Conservation (phyloP, 331 rosid genomes). For the Quercus tomentella region DNA sequence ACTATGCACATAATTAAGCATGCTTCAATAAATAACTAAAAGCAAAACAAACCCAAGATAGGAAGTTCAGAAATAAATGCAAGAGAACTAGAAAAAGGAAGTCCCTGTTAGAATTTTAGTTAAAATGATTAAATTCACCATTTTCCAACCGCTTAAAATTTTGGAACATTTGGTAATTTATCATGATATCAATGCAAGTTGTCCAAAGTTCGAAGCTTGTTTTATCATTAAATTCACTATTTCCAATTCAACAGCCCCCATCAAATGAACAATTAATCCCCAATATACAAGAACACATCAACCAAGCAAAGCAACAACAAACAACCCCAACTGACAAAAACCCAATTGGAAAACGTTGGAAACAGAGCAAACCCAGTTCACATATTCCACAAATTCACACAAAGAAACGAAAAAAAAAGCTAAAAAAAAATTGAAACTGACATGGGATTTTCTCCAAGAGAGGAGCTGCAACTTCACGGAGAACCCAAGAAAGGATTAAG, state of each 20-base stretch:
- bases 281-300: background rate
- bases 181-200: no score
- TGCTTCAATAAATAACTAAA: background rate
- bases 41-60: background rate
- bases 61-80: background rate
- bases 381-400: background rate
- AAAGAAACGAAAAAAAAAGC: conserved; percentile 16
- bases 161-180: no score
- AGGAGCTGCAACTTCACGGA: conserved; percentile 89
- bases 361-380: conserved; percentile 1
- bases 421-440: conserved; percentile 30
- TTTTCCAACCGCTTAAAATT: no score
- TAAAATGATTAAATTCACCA: no score
- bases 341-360: background rate
- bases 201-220: no score
- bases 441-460: conserved; percentile 83
- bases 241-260: background rate
- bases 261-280: background rate
- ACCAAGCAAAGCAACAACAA: background rate
- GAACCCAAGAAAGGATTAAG: conserved; percentile 76
- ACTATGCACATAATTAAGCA: background rate
- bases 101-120: background rate
- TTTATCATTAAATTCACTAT: no score
- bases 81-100: background rate
- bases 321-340: background rate